Evolutionary conservation across 768 basidiomycete genomes (phyloP), one percentile per base, ranked within the genome.

Genomic region (Suillus tomentosus): DNA sequence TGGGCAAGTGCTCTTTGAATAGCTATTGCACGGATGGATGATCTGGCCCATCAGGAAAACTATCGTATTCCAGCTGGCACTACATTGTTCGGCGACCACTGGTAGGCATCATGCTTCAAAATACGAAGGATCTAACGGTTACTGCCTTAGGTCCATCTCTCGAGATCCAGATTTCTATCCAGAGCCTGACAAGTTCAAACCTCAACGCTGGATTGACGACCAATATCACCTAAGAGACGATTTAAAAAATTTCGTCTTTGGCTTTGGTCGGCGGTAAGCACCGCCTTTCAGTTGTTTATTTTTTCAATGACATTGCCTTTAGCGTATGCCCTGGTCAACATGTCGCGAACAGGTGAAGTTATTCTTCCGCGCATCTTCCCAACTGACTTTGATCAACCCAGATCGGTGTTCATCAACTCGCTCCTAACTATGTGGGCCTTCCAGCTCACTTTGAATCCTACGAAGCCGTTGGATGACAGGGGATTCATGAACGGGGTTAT

Each of bases 121-220:
- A 50, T 15, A 50, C 7, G 14, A 24, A 15, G 6, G 24, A 24
- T 50, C 48, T 24, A 24, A 50, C 7, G 48, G 3, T 15, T 24
- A 14, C 14, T 8, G 24, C 14, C 24, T 24, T 50, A 50, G 22
- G 48, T 50, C 48, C 14, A 50, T 50, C 47, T 48, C 47, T 24
- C 47, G 47, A 48, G 47, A 50, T 24, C 24, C 48, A 50, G 22
- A 50, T 50, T 14, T 15, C 3, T 50, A 50, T 13, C 48, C 48
- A 14, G 48, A 50, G 48, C 48, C 48, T 50, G 48, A 24, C 3
- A 6, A 7, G 14, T 50, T 50, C 24, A 50, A 50, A 15, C 24
- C 48, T 50, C 48, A 24, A 24, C 48, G 48, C 24, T 50, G 48
- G 48, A 50, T 50, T 50, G 48, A 50, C 24, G 14, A 50, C 48